Evolutionary conservation across 192 early-diverging fungal genomes (phyloP), one percentile per base, ranked within the genome.

Genomic region (Dissophora ornata): DNA sequence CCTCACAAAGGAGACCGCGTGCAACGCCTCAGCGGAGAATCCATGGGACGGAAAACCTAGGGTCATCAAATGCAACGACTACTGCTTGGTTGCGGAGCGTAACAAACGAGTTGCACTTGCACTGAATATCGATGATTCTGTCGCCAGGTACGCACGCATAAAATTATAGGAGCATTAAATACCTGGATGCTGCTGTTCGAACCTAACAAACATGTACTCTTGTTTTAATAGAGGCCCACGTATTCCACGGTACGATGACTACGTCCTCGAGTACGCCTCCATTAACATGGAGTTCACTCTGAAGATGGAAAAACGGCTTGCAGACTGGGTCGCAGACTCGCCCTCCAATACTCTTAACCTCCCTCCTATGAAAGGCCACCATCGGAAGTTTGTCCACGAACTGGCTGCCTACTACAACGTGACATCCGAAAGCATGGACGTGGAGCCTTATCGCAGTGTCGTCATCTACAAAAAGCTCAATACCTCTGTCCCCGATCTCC

Each of bases 31-130:
- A 0, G 50, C 70, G 0, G 71, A 66, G 22, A 82, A 70, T 11
- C 54, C 81, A 15, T 84, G 82, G 63, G 62, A 60, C 28, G 79
- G 66, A 2, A 83, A 79, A 28, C 38, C 51, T 16, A 79, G 80
- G 21, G 48, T 69, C 8, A 83, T 96, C 18, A 71, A 71, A 8
- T 98, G 97, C 78, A 92, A 96, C 57, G 92, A 93, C 29, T 79
- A 87, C 45, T 98, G 97, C 75, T 83, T 86, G 33, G 78, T 90
- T 19, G 82, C 85, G 24, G 87, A 92, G 71, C 89, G 97, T 25
- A 96, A 96, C 79, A 85, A 87, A 13, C 69, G 85, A 9, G 79
- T 98, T 16, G 95, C 96, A 0, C 79, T 86, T 40, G 97, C 97
- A 0, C 66, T 98, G 21, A 88, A 93, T 28, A 79, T 92, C 1